phyloP scores from a whole-genome alignment of 768 basidiomycete species.

The Auricularia cornea region DNA sequence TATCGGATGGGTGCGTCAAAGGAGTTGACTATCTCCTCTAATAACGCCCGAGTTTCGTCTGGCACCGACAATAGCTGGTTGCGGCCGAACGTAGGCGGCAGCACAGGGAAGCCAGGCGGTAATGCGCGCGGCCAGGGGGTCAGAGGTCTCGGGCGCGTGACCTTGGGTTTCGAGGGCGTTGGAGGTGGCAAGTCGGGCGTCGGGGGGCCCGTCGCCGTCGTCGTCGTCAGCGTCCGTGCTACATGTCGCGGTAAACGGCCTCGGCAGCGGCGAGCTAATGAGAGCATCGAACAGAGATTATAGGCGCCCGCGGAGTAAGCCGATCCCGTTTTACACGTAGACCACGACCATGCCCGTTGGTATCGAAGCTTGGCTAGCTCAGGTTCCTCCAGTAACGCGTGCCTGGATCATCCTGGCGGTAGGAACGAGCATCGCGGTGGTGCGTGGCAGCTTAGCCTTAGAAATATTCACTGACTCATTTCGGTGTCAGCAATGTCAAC shows the following conservation, averaged over 20 bases:
- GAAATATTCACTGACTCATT: neutral
- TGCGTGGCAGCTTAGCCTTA: conserved; percentile 36
- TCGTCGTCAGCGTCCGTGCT: neutral
- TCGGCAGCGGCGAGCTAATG: no score
- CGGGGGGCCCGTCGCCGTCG: no score
- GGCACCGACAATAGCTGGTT: conserved; percentile 78
- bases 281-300: no score
- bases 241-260: no score
- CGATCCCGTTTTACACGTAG: neutral
- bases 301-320: neutral
- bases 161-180: neutral
- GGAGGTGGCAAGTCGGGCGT: neutral
- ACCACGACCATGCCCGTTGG: conserved; percentile 24
- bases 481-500: conserved; percentile 71
- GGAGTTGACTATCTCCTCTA: conserved; percentile 68
- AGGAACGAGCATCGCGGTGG: conserved; percentile 76
- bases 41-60: conserved; percentile 66
- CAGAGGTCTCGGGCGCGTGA: neutral
- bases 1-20: conserved; percentile 92
- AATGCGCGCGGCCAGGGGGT: neutral
- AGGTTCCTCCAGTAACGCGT: conserved; percentile 87
- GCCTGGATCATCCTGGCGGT: conserved; percentile 77
- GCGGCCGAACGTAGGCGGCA: conserved; percentile 66
- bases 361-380: conserved; percentile 83
- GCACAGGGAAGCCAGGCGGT: conserved; percentile 30